Percentiles rank a stretch among this genome's conserved stretches.
phyloP scores from a whole-genome alignment of 305 asterid species.

The Rubia occidens region DNA sequence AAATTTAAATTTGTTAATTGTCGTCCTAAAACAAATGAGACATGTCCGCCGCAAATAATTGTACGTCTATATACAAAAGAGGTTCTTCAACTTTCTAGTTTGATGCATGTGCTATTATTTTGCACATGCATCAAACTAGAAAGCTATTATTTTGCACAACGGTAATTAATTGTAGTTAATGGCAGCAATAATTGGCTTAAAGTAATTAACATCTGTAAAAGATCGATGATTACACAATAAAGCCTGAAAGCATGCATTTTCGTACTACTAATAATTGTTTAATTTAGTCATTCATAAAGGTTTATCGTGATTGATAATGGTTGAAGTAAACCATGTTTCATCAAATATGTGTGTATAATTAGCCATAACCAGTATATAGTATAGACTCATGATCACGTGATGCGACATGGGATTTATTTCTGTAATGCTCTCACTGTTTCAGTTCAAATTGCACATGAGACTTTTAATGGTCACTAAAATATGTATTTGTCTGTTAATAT shows the following conservation, averaged over 20 bases:
- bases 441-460: background rate
- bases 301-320: too few relatives aligned
- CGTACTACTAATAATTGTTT: background rate
- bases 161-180: background rate
- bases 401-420: background rate
- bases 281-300: too few relatives aligned
- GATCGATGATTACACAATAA: background rate
- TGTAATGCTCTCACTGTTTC: background rate
- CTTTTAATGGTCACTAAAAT: background rate
- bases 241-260: background rate
- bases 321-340: too few relatives aligned
- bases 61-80: too few relatives aligned
- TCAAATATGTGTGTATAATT: too few relatives aligned
- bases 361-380: too few relatives aligned
- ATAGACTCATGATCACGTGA: background rate
- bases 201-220: too few relatives aligned
- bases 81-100: background rate
- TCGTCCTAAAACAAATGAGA: too few relatives aligned
- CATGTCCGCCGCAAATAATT: too few relatives aligned
- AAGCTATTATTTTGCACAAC: background rate
- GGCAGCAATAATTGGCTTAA: background rate
- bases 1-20: too few relatives aligned
- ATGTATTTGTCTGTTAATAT: too few relatives aligned
- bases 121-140: too few relatives aligned
- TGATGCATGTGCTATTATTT: background rate